These are phyloP conservation scores for Malassezia brasiliensis DNA, from an alignment of 1,284 basidiomycete species.

Conservation along the genomic window DNA sequence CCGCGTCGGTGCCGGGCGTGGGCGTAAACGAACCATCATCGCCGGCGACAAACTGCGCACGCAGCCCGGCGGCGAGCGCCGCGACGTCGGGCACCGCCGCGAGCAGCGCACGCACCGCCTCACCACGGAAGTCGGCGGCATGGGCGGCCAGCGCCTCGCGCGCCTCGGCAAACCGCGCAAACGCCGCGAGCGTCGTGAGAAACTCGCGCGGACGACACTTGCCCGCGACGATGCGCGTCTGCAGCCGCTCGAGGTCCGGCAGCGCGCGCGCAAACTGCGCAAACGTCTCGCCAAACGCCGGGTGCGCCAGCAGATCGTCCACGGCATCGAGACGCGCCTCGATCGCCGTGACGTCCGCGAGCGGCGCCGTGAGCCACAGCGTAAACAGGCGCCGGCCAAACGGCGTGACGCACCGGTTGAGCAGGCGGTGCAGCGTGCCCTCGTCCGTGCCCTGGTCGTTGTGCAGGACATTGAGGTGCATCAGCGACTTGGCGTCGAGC, in stretches of 20 bases:
- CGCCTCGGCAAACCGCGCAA: slow-evolving; percentile 24
- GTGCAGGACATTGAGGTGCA: slow-evolving; percentile 43
- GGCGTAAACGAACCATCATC: slow-evolving; percentile 44
- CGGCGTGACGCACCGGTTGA: slow-evolving; percentile 46
- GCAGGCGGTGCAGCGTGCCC: slow-evolving; percentile 42
- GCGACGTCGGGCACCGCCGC: slow-evolving; percentile 33
- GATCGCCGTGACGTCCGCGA: slow-evolving; percentile 29
- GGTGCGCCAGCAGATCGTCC: slow-evolving; percentile 32
- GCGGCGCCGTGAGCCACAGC: slow-evolving; percentile 42
- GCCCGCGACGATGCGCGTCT: slow-evolving; percentile 40
- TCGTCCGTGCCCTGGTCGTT: slow-evolving; percentile 44
- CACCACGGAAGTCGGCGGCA: slow-evolving; percentile 19
- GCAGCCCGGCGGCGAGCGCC: slow-evolving; percentile 25
- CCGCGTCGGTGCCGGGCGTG: slow-evolving; percentile 25
- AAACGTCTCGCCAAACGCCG: slow-evolving; percentile 33
- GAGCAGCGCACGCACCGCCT: slow-evolving; percentile 23
- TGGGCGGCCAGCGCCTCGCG: slow-evolving; percentile 11
- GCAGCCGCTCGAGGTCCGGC: slow-evolving; percentile 44
- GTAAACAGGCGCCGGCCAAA: slow-evolving; percentile 47
- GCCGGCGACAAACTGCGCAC: slow-evolving; percentile 27
- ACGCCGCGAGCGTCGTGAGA: slow-evolving; percentile 33
- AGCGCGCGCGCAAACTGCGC: slow-evolving; percentile 31
- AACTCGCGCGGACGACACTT: slow-evolving; percentile 46
- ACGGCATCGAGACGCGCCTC: slow-evolving; percentile 41
- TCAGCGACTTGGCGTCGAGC: slow-evolving; percentile 45